These are phyloP conservation scores for Acacia confusa DNA, from an alignment of 306 rosid species.

Conservation along the genomic window DNA sequence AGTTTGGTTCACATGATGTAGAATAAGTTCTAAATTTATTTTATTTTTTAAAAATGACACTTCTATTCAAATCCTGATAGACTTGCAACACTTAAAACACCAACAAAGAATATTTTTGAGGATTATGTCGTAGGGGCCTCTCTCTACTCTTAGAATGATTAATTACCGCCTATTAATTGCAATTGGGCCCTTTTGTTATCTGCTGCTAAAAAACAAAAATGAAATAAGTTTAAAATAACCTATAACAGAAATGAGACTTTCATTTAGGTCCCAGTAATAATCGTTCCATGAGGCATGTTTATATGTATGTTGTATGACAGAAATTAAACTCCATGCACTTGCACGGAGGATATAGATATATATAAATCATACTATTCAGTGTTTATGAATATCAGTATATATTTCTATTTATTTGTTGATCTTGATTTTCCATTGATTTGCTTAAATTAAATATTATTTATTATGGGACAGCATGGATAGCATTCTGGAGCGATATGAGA, in stretches of 20 bases:
- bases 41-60: not conserved
- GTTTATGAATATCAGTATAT: not conserved
- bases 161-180: not conserved
- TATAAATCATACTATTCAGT: not conserved
- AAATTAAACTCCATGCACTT: not conserved
- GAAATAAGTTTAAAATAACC: not conserved
- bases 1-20: not conserved
- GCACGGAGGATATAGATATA: not conserved
- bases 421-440: not conserved
- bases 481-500: constrained; percentile 73
- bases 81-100: not conserved
- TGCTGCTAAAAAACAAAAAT: not conserved
- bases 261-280: not conserved
- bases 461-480: constrained; percentile 64
- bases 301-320: not conserved
- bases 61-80: not conserved
- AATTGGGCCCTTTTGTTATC: not conserved
- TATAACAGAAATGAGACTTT: not conserved
- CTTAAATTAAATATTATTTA: not conserved
- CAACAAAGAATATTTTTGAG: not conserved
- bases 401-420: not conserved
- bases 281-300: not conserved
- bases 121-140: not conserved
- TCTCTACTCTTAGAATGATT: not conserved
- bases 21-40: not conserved